A percentile compares a stretch with the other conserved stretches of the same genome.
Conservation (phyloP, 148 eudicot species). For the Rhododendron ovatum region DNA sequence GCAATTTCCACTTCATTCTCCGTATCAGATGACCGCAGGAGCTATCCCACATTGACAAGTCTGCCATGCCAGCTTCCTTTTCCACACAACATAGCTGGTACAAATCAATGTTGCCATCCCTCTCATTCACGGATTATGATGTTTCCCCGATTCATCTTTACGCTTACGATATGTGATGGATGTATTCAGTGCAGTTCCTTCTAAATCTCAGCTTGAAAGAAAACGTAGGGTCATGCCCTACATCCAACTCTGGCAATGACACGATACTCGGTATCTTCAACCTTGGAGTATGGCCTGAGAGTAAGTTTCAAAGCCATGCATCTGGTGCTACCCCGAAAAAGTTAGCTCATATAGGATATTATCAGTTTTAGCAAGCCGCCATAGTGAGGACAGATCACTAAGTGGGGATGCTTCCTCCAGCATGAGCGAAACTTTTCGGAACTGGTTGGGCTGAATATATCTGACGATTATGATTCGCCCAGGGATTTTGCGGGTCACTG, state of each 20-base stretch:
- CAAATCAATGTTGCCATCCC: slow-evolving; percentile 7
- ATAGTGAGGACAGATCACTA: too few relatives aligned
- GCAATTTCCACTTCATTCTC: too few relatives aligned
- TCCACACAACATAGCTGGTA: slow-evolving; percentile 20
- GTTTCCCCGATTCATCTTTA: slow-evolving; percentile 3
- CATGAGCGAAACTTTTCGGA: too few relatives aligned
- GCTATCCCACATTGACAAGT: too few relatives aligned
- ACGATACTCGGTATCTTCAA: slow-evolving; percentile 42
- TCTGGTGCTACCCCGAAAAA: background rate
- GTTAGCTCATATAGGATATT: too few relatives aligned
- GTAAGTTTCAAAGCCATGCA: slow-evolving; percentile 29
- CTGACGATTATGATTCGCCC: slow-evolving; percentile 24
- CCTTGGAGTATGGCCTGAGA: slow-evolving; percentile 49
- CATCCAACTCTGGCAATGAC: slow-evolving; percentile 10
- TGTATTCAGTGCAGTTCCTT: slow-evolving; percentile 22
- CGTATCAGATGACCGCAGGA: too few relatives aligned
- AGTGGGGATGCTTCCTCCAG: too few relatives aligned
- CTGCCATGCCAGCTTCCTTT: slow-evolving; percentile 15
- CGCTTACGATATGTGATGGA: slow-evolving; percentile 19
- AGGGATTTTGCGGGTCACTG: slow-evolving; percentile 34
- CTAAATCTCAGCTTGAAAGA: slow-evolving; percentile 5
- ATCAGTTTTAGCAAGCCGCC: too few relatives aligned
- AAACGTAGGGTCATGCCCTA: slow-evolving; percentile 10
- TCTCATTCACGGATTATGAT: background rate
- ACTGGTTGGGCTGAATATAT: too few relatives aligned